Evolutionary conservation across 1,139 yeast genomes (phyloP).

Genomic region (Meyerozyma smithsonii): DNA sequence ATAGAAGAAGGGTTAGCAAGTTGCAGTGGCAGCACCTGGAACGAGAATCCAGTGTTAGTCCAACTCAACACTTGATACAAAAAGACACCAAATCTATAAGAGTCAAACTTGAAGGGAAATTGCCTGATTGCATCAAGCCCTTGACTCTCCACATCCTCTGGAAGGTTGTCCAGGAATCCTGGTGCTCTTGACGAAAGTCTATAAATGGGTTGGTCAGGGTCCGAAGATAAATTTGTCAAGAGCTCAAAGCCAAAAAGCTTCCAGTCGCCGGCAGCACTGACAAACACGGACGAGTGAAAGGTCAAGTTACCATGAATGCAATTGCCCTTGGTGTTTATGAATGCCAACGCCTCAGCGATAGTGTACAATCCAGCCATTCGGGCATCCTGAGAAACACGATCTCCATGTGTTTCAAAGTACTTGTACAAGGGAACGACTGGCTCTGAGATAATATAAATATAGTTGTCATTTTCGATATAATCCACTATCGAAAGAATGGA

Average conservation of each 20-base stretch:
- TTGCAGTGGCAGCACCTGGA: background rate
- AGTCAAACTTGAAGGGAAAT: slow-evolving; percentile 50
- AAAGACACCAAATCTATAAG: slow-evolving; percentile 59
- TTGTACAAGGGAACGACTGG: slow-evolving; percentile 56
- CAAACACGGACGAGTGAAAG: slow-evolving; percentile 49
- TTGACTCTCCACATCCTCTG: slow-evolving; percentile 38
- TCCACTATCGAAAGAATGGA: slow-evolving; percentile 70
- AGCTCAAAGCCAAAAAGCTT: slow-evolving; percentile 80
- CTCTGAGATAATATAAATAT: slow-evolving; percentile 73
- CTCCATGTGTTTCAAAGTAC: slow-evolving; percentile 20
- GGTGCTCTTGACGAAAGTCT: slow-evolving; percentile 23
- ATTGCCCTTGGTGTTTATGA: slow-evolving; percentile 59
- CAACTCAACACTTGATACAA: slow-evolving; percentile 41
- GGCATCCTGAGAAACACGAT: slow-evolving; percentile 26
- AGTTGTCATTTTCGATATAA: slow-evolving; percentile 58
- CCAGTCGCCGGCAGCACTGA: slow-evolving; percentile 75
- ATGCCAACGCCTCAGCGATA: slow-evolving; percentile 51
- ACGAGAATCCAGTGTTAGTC: background rate
- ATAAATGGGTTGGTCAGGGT: slow-evolving; percentile 46
- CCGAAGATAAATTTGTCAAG: slow-evolving; percentile 47
- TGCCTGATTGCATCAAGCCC: slow-evolving; percentile 42
- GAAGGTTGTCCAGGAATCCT: slow-evolving; percentile 24
- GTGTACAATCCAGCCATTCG: slow-evolving; percentile 58
- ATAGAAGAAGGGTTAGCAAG: background rate
- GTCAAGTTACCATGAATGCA: slow-evolving; percentile 66